phyloP scores from a whole-genome alignment of 2,329 filamentous ascomycete genomes.

The Leptographium radiaticola region DNA sequence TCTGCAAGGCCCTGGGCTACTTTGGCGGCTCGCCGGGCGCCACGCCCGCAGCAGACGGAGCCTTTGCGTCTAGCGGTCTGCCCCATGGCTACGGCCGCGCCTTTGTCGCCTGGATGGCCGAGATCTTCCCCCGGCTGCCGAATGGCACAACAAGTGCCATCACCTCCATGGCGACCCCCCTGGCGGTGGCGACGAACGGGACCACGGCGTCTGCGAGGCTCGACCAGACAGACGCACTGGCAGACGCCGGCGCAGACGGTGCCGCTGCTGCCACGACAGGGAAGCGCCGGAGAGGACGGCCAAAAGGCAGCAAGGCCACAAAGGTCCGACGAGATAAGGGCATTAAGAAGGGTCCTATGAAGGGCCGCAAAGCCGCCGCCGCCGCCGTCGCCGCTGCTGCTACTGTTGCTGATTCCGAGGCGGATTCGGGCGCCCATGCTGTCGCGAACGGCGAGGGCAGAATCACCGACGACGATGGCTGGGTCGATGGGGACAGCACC shows the following conservation, averaged over 20 bases:
- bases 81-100: constrained; percentile 43
- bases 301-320: constrained; percentile 41
- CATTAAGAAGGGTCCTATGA: constrained; percentile 30
- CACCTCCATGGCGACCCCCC: background rate
- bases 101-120: constrained; percentile 48
- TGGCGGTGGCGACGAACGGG: background rate
- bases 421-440: background rate
- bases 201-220: background rate
- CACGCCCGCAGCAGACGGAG: constrained; percentile 33
- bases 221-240: background rate
- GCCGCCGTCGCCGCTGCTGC: background rate
- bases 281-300: constrained; percentile 38
- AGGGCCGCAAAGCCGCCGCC: constrained; percentile 7
- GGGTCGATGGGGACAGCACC: constrained; percentile 31
- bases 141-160: background rate
- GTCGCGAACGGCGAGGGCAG: constrained; percentile 1
- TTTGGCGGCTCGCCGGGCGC: constrained; percentile 48
- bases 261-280: constrained; percentile 2
- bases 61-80: constrained; percentile 42
- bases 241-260: background rate
- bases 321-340: constrained; percentile 36
- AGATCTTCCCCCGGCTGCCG: constrained; percentile 42
- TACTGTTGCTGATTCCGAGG: background rate
- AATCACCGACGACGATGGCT: constrained; percentile 24
- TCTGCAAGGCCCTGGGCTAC: constrained; percentile 49